Percentiles rank a stretch among this genome's conserved stretches.
These are phyloP conservation scores for Xylaria sp. DNA, from an alignment of 2,329 filamentous ascomycete genomes.

Conservation along the genomic window DNA sequence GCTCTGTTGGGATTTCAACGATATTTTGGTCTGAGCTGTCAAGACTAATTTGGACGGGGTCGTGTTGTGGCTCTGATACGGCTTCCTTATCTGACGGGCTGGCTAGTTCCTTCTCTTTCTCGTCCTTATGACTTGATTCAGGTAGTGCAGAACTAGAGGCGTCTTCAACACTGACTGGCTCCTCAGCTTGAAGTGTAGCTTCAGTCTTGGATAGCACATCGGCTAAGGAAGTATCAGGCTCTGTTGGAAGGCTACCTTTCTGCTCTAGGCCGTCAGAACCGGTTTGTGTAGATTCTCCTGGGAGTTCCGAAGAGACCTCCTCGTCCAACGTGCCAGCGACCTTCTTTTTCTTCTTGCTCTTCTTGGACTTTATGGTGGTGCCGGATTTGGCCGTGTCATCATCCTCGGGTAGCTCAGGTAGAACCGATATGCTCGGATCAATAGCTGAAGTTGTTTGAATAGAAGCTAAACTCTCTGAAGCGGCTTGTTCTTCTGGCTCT, in stretches of 20 bases:
- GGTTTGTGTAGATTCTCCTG: conserved; percentile 15
- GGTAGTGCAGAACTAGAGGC: conserved; percentile 24
- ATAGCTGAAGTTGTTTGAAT: background rate
- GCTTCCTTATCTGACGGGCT: conserved; percentile 26
- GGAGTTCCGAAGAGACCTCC: conserved; percentile 21
- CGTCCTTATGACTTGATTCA: conserved; percentile 45
- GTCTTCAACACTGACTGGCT: conserved; percentile 30
- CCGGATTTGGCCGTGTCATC: conserved; percentile 38
- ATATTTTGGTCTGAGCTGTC: background rate
- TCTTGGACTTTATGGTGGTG: conserved; percentile 50
- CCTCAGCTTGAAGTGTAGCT: conserved; percentile 11
- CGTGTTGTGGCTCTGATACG: conserved; percentile 26
- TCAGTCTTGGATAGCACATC: background rate
- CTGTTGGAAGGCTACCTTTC: background rate
- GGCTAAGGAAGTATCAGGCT: background rate
- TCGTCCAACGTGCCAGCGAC: conserved; percentile 30
- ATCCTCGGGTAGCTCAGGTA: conserved; percentile 14
- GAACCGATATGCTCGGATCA: background rate
- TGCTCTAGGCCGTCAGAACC: conserved; percentile 1
- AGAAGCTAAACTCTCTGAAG: background rate
- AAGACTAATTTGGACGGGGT: conserved; percentile 12
- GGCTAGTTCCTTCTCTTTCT: conserved; percentile 49
- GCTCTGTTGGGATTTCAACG: background rate
- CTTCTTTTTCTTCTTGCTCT: conserved; percentile 53
- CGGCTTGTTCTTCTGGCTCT: background rate